A percentile compares a stretch with the other conserved stretches of the same genome.
Conservation (phyloP, 345 rosid species). For the Citrus medica region DNA sequence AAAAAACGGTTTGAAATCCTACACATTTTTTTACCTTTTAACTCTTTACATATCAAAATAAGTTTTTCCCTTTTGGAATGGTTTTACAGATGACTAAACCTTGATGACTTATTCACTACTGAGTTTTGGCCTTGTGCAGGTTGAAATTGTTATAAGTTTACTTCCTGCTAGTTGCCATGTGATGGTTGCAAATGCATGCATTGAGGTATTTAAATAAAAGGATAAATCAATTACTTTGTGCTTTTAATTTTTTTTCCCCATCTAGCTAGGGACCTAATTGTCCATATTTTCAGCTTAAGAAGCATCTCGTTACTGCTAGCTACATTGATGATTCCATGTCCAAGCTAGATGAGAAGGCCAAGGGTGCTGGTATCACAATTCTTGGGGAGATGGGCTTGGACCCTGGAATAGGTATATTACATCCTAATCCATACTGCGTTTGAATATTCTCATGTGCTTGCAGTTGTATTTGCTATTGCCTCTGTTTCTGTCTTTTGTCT, state of each 20-base stretch:
- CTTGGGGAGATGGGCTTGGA: constrained; percentile 99
- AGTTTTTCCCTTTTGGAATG: not conserved
- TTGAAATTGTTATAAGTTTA: constrained; percentile 80
- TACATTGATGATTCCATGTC: constrained; percentile 77
- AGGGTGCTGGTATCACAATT: constrained; percentile 71
- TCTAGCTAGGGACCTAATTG: not conserved
- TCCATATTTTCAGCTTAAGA: constrained; percentile 56
- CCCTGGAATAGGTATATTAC: constrained; percentile 84
- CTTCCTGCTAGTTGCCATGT: constrained; percentile 76
- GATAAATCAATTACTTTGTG: not conserved
- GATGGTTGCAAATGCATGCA: constrained; percentile 68
- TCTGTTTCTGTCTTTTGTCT: not conserved
- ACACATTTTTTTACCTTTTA: not conserved
- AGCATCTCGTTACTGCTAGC: constrained; percentile 95
- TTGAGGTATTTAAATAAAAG: constrained; percentile 47
- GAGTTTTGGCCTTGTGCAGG: constrained; percentile 44
- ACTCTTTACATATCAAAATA: not conserved
- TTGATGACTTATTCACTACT: not conserved
- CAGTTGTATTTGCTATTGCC: not conserved
- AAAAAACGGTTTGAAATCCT: not conserved
- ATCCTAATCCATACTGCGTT: not conserved
- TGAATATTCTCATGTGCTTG: not conserved
- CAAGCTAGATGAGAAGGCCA: constrained; percentile 64
- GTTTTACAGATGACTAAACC: not conserved
- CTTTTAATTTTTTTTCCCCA: not conserved